Base-by-base conservation (phyloP, 164 flowering plant genomes). In the Cinnamomum micranthum region DNA sequence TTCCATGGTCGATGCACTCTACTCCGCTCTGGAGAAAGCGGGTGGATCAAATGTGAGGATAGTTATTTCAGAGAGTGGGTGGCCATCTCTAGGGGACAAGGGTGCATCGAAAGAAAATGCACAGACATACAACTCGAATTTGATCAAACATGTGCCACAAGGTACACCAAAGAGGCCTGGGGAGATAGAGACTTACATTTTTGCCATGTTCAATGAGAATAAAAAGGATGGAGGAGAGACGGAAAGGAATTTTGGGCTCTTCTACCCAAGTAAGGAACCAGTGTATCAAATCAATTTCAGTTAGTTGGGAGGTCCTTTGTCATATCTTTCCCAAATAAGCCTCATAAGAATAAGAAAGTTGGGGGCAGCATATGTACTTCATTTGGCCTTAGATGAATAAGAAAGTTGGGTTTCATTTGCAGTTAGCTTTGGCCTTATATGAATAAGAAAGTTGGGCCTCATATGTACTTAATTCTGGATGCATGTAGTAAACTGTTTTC, bases 211-310 rank as follows among this genome's bases (percentile, higher is more conserved):
- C 55, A 63, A 72, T 71, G 71, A 76, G 75, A n/a, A 76, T 66
- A 17, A 12, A 13, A 76, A 76, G 68, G 17, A 13, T 4, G n/a
- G n/a, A 22, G 51, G 47, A 15, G 71, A 25, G 58, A 59, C 22
- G 6, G 75, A 77, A 51, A 27, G 23, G 27, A 67, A 77, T 62
- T 77, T 66, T 58, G 79, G 79, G 58, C 79, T 77, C 58, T 77
- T 77, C 67, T 41, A 59, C 19, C 79, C 75, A 12, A 41, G 19
- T 58, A 72, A 35, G 69, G 55, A 65, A 19, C 76, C 76, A 1
- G 76, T 74, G 7, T 74, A 74, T 14, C 63, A 63, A 6, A 33
- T 74, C 27, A 66, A 50, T 31, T 66, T 74, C 41, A 51, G 20
- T 50, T 76, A 33, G 41, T 6, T 33, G 41, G 41, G 41, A 33